These are phyloP conservation scores for Gloeostereum incarnatum DNA, from an alignment of 768 basidiomycete species.

Conservation along the genomic window DNA sequence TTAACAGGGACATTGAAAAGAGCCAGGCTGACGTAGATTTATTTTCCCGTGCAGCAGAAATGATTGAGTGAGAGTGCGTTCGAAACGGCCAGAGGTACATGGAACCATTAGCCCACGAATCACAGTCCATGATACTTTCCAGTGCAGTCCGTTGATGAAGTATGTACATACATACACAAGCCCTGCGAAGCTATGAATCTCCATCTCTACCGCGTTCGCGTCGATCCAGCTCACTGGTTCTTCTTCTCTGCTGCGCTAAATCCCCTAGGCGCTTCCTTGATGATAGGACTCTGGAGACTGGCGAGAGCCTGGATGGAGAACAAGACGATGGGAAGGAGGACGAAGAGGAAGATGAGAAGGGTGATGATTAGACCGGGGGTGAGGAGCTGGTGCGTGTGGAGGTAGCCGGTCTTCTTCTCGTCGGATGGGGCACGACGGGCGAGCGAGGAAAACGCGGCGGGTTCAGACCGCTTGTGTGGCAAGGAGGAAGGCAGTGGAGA, in stretches of 20 bases:
- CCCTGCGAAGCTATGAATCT: too few relatives aligned
- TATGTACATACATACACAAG: too few relatives aligned
- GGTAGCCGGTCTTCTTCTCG: constrained; percentile 39
- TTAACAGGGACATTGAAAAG: too few relatives aligned
- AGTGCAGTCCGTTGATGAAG: too few relatives aligned
- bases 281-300: constrained; percentile 62
- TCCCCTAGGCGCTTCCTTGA: constrained; percentile 56
- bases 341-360: constrained; percentile 56
- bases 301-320: constrained; percentile 58
- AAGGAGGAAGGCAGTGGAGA: constrained; percentile 25
- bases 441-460: constrained; percentile 16
- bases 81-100: too few relatives aligned
- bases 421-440: constrained; percentile 9
- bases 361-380: constrained; percentile 65
- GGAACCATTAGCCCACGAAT: too few relatives aligned
- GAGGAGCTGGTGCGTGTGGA: constrained; percentile 68
- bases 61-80: too few relatives aligned
- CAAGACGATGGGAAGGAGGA: constrained; percentile 58
- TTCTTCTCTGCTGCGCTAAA: constrained; percentile 68
- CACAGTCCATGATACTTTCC: too few relatives aligned
- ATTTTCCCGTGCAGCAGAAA: too few relatives aligned
- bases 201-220: too few relatives aligned
- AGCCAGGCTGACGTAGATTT: too few relatives aligned
- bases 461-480: constrained; percentile 6
- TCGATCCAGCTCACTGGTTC: too few relatives aligned